Percentiles rank a stretch among this genome's conserved stretches.
These are phyloP conservation scores for Hypoxylon rubiginosum DNA, from an alignment of 2,329 filamentous ascomycete species.

Conservation along the genomic window DNA sequence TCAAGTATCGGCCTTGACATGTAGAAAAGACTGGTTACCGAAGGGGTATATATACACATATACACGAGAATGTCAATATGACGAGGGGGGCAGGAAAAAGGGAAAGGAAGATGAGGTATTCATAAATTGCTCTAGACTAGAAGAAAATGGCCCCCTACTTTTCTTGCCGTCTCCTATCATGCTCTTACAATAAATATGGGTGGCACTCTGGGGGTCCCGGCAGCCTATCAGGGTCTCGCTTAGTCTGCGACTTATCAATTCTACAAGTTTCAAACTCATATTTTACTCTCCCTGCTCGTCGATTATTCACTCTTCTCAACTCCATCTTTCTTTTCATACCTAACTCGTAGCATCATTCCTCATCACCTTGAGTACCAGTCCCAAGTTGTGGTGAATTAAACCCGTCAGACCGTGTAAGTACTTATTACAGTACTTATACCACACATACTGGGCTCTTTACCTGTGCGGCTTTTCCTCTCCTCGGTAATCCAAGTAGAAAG, in stretches of 20 bases:
- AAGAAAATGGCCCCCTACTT: conserved; percentile 12
- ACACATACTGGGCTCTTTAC: neutral
- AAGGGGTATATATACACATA: neutral
- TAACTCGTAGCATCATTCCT: neutral
- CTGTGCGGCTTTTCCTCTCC: neutral
- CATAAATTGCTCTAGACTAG: conserved; percentile 6
- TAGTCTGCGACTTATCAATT: conserved; percentile 36
- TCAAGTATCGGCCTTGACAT: neutral
- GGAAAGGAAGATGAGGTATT: neutral
- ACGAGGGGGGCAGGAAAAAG: neutral
- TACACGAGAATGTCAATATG: neutral
- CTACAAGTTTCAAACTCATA: conserved; percentile 36
- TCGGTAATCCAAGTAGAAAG: neutral
- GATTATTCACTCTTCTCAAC: neutral
- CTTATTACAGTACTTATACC: neutral
- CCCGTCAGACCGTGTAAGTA: too few relatives aligned
- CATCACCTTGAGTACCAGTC: neutral
- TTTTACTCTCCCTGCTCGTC: conserved; percentile 16
- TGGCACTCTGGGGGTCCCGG: conserved; percentile 16
- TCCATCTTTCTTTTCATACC: neutral
- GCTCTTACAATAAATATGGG: conserved; percentile 24
- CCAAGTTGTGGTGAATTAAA: neutral
- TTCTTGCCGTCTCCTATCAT: neutral
- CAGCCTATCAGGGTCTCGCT: conserved; percentile 38
- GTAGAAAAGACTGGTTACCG: neutral